A percentile compares a stretch with the other conserved stretches of the same genome.
These are phyloP conservation scores for Venturia aucupariae DNA, from an alignment of 2,329 filamentous ascomycete species.

Conservation along the genomic window DNA sequence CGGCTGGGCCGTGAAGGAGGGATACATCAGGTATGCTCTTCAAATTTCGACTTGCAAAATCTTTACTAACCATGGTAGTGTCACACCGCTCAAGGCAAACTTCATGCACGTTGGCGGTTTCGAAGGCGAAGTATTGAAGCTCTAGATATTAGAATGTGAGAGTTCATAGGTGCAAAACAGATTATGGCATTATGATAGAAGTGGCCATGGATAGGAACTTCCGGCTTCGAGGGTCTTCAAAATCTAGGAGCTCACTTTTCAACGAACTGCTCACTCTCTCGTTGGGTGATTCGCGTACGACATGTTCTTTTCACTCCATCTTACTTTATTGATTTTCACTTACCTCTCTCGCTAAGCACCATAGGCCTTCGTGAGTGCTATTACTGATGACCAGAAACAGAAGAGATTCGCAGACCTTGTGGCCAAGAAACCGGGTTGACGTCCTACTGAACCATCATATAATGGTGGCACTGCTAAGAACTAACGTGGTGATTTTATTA, in stretches of 20 bases:
- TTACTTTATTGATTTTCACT: not conserved
- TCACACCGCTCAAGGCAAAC: slow-evolving; percentile 86
- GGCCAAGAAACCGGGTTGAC: not conserved
- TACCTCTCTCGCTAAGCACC: not conserved
- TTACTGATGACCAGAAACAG: not conserved
- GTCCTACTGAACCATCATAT: no score
- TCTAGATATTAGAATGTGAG: not conserved
- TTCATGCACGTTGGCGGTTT: slow-evolving; percentile 69
- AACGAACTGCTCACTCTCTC: not conserved
- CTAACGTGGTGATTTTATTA: not conserved
- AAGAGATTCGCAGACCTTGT: not conserved
- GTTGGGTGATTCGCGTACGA: not conserved
- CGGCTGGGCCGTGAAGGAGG: slow-evolving; percentile 84
- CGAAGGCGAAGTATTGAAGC: slow-evolving; percentile 47
- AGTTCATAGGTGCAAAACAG: not conserved
- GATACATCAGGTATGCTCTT: slow-evolving; percentile 51
- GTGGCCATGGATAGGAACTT: not conserved
- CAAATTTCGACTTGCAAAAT: slow-evolving; percentile 24
- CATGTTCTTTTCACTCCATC: not conserved
- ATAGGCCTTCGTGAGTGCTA: not conserved
- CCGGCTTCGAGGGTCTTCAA: not conserved
- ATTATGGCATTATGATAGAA: slow-evolving; percentile 1
- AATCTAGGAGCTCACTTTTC: not conserved
- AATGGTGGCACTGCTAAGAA: not conserved
- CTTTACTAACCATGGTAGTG: slow-evolving; percentile 40